Evolutionary conservation across 2,329 filamentous ascomycete genomes (phyloP).

Genomic region (Westerdykella sp.): DNA sequence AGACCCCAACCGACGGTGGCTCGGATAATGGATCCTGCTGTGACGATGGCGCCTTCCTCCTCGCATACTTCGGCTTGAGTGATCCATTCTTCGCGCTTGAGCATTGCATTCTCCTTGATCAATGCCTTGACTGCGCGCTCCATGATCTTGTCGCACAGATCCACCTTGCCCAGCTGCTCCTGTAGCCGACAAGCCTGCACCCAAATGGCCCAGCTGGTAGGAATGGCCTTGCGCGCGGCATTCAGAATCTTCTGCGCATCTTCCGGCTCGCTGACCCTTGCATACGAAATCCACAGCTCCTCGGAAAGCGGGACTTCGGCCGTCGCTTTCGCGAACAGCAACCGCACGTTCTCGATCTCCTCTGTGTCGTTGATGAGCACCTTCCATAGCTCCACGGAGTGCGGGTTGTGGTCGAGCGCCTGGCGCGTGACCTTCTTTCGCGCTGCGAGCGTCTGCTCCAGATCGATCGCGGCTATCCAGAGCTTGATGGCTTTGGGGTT

Average conservation of each 20-base stretch:
- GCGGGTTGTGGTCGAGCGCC: conserved; percentile 85
- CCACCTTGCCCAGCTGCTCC: conserved; percentile 76
- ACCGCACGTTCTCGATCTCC: conserved; percentile 75
- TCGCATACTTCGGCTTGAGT: conserved; percentile 91
- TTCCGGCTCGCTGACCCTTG: conserved; percentile 79
- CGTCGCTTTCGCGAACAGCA: conserved; percentile 88
- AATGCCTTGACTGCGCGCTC: conserved; percentile 85
- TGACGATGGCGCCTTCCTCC: conserved; percentile 78
- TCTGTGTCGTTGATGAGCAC: conserved; percentile 94
- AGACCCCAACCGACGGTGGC: conserved; percentile 90
- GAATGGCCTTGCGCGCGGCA: conserved; percentile 86
- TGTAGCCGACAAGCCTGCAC: conserved; percentile 87
- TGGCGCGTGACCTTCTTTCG: conserved; percentile 91
- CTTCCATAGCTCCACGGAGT: conserved; percentile 97
- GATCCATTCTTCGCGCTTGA: conserved; percentile 96
- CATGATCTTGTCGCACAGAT: conserved; percentile 79
- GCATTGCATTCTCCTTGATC: conserved; percentile 88
- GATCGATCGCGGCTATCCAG: conserved; percentile 92
- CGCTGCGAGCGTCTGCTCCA: conserved; percentile 74
- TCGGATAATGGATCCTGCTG: conserved; percentile 81
- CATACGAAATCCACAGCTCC: conserved; percentile 90
- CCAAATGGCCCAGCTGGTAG: conserved; percentile 93
- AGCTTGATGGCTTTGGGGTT: conserved; percentile 83
- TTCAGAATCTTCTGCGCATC: conserved; percentile 95
- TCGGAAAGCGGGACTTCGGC: conserved; percentile 91